A percentile compares a stretch with the other conserved stretches of the same genome.
Evolutionary conservation across 768 basidiomycete species (phyloP).

Genomic region (Obba rivulosa): DNA sequence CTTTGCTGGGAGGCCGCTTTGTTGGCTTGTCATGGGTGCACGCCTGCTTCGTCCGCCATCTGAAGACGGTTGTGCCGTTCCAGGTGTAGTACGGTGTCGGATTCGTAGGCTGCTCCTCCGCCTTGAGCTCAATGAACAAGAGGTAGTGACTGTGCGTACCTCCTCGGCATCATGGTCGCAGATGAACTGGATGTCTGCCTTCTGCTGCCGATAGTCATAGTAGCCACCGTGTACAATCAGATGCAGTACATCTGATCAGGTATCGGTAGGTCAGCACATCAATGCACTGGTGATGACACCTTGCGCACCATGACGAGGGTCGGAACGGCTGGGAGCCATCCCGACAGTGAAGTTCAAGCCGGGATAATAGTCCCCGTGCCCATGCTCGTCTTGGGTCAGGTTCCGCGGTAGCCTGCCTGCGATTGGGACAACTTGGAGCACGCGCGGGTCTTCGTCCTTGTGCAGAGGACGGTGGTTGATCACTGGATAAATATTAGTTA

Average conservation of each 20-base stretch:
- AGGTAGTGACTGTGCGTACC: slow-evolving; percentile 13
- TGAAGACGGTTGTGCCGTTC: slow-evolving; percentile 25
- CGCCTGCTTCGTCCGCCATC: slow-evolving; percentile 24
- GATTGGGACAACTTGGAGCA: slow-evolving; percentile 22
- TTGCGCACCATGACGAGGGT: slow-evolving; percentile 14
- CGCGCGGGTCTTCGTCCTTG: slow-evolving; percentile 16
- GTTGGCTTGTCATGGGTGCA: slow-evolving; percentile 8
- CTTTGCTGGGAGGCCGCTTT: neutral
- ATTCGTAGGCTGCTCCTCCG: slow-evolving; percentile 11
- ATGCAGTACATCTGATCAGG: slow-evolving; percentile 16
- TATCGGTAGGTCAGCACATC: neutral
- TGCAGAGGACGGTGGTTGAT: slow-evolving; percentile 16
- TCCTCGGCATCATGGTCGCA: slow-evolving; percentile 23
- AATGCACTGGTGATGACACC: neutral
- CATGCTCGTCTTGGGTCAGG: slow-evolving; percentile 6
- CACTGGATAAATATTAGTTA: slow-evolving; percentile 9
- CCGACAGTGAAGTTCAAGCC: slow-evolving; percentile 19
- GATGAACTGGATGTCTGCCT: slow-evolving; percentile 21
- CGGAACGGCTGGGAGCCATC: slow-evolving; percentile 5
- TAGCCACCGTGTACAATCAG: slow-evolving; percentile 23
- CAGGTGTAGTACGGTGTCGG: slow-evolving; percentile 14
- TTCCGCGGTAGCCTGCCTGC: slow-evolving; percentile 17
- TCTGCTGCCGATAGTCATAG: slow-evolving; percentile 21
- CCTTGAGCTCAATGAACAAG: neutral
- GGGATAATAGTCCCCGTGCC: slow-evolving; percentile 8